Conservation (phyloP, 257 asterid species). For the Mitragyna speciosa region DNA sequence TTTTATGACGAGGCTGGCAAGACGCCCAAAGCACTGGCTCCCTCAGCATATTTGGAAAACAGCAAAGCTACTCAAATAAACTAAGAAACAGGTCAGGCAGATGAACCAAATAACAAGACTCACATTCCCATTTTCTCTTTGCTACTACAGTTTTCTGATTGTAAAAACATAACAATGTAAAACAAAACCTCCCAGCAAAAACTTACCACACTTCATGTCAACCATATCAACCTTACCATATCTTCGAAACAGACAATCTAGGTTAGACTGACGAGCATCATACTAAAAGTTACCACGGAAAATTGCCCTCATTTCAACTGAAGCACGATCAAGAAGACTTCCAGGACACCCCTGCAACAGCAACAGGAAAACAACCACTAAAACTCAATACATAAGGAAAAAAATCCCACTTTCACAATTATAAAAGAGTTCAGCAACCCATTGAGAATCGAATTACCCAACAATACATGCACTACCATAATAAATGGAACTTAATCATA, state of each 20-base stretch:
- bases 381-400: too few relatives aligned
- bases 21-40: background rate
- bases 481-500: background rate
- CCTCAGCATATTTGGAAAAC: background rate
- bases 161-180: background rate
- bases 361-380: background rate
- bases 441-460: background rate
- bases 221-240: conserved; percentile 77
- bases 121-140: background rate
- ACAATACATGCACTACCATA: background rate
- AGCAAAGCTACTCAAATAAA: background rate
- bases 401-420: background rate
- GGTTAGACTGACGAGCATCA: conserved; percentile 80
- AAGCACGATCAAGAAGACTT: conserved; percentile 14
- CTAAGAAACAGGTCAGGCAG: background rate
- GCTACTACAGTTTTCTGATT: background rate
- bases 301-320: conserved; percentile 61
- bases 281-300: conserved; percentile 79
- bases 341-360: background rate
- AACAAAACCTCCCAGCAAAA: background rate
- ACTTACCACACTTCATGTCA: conserved; percentile 85
- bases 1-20: background rate
- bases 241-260: conserved; percentile 72
- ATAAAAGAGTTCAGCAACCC: background rate
- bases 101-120: background rate